Evolutionary conservation across 805 yeast genomes (phyloP).

Genomic region (Yarrowia osloensis): DNA sequence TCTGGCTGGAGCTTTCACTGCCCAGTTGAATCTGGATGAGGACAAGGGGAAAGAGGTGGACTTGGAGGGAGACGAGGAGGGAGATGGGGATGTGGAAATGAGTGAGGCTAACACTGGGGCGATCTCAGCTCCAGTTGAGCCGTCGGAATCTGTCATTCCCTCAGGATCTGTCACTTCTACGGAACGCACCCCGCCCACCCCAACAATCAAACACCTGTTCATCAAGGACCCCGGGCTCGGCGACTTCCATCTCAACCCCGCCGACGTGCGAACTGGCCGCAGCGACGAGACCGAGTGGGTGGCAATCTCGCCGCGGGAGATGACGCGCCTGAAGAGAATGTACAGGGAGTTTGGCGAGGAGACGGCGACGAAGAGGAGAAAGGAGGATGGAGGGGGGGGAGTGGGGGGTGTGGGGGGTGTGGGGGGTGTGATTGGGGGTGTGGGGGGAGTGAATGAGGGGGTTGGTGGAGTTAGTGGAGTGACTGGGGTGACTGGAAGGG

Average conservation of each 20-base stretch:
- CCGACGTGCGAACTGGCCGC: neutral
- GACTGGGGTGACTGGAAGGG: neutral
- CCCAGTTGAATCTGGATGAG: constrained; percentile 11
- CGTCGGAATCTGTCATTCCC: no score
- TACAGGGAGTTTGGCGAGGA: constrained; percentile 23
- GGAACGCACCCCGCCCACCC: neutral
- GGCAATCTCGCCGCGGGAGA: constrained; percentile 8
- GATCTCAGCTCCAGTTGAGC: no score
- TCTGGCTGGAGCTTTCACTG: constrained; percentile 12
- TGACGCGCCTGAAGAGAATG: constrained; percentile 9
- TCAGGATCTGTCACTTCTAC: no score
- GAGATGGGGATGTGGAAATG: neutral
- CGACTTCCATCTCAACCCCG: constrained; percentile 17
- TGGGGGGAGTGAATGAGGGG: no score
- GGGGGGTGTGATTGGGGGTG: no score
- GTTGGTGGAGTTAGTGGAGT: neutral
- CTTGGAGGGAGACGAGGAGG: neutral
- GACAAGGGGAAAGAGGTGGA: constrained; percentile 14
- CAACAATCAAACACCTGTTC: constrained; percentile 16
- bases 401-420: no score
- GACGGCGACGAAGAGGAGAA: no score
- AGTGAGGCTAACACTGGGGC: no score
- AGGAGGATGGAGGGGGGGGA: no score
- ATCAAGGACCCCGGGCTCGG: constrained; percentile 1
- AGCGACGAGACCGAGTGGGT: constrained; percentile 8